Conservation (phyloP, 2,329 filamentous ascomycete species). For the Cercospora beticola region DNA sequence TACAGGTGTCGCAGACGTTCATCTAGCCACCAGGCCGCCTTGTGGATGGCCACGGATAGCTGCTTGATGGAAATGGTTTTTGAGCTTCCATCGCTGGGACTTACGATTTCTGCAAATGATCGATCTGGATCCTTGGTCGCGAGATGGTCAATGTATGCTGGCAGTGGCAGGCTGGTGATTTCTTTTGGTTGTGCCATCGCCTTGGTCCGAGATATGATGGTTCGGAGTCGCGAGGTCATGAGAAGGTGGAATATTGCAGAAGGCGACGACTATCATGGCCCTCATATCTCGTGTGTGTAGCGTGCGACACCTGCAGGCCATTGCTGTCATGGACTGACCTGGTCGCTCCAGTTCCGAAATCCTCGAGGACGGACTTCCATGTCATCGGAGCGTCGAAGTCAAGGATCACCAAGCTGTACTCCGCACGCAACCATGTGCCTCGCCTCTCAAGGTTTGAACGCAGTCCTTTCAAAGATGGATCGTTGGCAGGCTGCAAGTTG, state of each 20-base stretch:
- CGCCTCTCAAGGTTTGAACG: neutral
- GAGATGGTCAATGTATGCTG: conserved; percentile 14
- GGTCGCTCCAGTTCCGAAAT: neutral
- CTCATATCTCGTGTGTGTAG: neutral
- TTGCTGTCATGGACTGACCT: neutral
- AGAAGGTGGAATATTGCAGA: neutral
- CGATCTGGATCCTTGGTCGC: conserved; percentile 6
- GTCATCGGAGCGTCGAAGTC: neutral
- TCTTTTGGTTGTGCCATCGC: conserved; percentile 7
- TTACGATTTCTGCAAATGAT: conserved; percentile 9
- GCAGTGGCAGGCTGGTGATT: conserved; percentile 9
- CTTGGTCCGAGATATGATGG: conserved; percentile 7
- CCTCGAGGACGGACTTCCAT: neutral
- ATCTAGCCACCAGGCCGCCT: conserved; percentile 22
- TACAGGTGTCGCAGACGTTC: conserved; percentile 17
- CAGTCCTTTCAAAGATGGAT: neutral
- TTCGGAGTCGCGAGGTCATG: conserved; percentile 10
- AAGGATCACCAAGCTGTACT: neutral
- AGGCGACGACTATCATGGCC: neutral
- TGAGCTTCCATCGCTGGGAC: neutral
- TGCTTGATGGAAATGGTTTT: conserved; percentile 8
- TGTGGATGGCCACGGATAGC: conserved; percentile 17
- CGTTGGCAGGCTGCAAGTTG: neutral
- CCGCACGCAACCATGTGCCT: neutral
- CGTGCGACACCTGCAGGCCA: neutral